Conservation (phyloP, 2,329 filamentous ascomycete species). For the Venturia effusa region DNA sequence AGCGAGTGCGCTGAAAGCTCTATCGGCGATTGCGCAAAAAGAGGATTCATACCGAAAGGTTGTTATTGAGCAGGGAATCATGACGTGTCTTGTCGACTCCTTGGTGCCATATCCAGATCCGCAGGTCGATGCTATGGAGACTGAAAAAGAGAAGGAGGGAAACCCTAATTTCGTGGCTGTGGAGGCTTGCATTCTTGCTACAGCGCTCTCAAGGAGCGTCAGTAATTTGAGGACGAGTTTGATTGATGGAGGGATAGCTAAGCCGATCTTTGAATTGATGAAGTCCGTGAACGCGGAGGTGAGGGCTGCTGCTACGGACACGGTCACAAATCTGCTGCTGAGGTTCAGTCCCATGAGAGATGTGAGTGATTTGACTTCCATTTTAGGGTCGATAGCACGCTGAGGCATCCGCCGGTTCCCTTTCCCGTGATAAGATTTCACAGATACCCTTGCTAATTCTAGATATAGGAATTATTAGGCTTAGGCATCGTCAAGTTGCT, state of each 20-base stretch:
- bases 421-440: background rate
- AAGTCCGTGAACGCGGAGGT: conserved; percentile 66
- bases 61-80: conserved; percentile 54
- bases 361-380: conserved; percentile 38
- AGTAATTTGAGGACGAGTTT: conserved; percentile 74
- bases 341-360: conserved; percentile 88
- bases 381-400: conserved; percentile 13
- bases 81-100: conserved; percentile 75
- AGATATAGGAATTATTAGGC: conserved; percentile 54
- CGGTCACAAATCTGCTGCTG: conserved; percentile 73
- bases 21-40: conserved; percentile 70
- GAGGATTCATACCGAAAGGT: conserved; percentile 77
- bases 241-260: conserved; percentile 72
- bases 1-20: conserved; percentile 63
- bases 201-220: conserved; percentile 75
- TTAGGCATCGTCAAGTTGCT: conserved; percentile 65
- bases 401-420: background rate
- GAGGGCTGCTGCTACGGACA: conserved; percentile 74
- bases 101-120: conserved; percentile 46
- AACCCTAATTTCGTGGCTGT: conserved; percentile 72
- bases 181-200: conserved; percentile 72
- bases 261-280: conserved; percentile 66
- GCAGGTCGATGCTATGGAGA: background rate
- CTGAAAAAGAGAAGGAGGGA: conserved; percentile 45
- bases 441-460: background rate